phyloP scores from a whole-genome alignment of 2,329 filamentous ascomycete species.

The Onygenales sp. region DNA sequence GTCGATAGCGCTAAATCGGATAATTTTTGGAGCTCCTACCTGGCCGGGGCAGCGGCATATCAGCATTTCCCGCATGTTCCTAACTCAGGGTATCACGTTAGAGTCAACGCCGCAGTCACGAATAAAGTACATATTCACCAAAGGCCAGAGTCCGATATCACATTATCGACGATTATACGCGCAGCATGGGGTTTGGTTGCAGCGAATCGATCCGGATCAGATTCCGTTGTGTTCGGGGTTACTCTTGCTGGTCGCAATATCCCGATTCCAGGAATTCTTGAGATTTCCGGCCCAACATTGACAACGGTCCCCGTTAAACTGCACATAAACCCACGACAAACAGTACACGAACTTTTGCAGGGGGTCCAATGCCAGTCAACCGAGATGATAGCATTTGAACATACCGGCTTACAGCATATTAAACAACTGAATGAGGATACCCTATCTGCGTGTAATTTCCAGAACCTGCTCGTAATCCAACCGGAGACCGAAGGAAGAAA shows the following conservation, averaged over 20 bases:
- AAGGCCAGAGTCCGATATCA: constrained; percentile 9
- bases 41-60: constrained; percentile 27
- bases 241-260: constrained; percentile 32
- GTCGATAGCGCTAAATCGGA: constrained; percentile 15
- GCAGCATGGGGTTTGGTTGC: constrained; percentile 33
- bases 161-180: constrained; percentile 26
- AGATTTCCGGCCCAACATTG: constrained; percentile 32
- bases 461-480: neutral
- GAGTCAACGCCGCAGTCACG: neutral
- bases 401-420: constrained; percentile 41
- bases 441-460: neutral
- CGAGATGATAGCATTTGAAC: constrained; percentile 49
- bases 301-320: constrained; percentile 33
- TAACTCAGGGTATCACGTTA: neutral
- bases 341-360: constrained; percentile 40
- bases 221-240: constrained; percentile 35
- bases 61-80: constrained; percentile 2
- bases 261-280: constrained; percentile 25
- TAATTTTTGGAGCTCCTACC: constrained; percentile 32
- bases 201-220: constrained; percentile 26
- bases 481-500: neutral
- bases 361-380: constrained; percentile 46
- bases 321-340: constrained; percentile 21
- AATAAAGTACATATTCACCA: neutral
- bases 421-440: constrained; percentile 39